Evolutionary conservation across 371 early-diverging fungal species (phyloP).

Genomic region (Saksenaea oblongispora): DNA sequence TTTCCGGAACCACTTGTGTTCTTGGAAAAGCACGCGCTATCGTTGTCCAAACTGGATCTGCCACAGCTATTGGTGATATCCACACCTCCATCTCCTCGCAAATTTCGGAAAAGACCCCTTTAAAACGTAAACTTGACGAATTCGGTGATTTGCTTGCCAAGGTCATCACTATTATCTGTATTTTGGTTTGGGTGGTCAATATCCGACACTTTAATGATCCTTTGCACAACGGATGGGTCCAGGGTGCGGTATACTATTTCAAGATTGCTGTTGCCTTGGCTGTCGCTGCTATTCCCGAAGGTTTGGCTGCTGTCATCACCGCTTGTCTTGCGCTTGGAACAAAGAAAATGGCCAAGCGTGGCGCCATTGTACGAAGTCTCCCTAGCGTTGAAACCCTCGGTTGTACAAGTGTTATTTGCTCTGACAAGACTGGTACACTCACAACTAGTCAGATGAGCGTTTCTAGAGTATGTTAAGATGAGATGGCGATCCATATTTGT

Average conservation of each 20-base stretch:
- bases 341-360: constrained; percentile 94
- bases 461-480: constrained; percentile 51
- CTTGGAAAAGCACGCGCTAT: constrained; percentile 89
- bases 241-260: constrained; percentile 92
- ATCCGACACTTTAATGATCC: constrained; percentile 93
- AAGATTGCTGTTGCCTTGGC: constrained; percentile 98
- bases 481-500: neutral
- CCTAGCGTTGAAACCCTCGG: constrained; percentile 97
- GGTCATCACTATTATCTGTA: constrained; percentile 92
- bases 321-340: constrained; percentile 97
- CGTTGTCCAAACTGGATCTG: constrained; percentile 84
- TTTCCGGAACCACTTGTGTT: constrained; percentile 96
- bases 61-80: constrained; percentile 94
- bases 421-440: constrained; percentile 98
- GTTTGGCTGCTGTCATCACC: constrained; percentile 96
- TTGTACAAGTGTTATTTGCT: constrained; percentile 96
- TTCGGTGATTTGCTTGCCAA: constrained; percentile 96
- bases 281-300: constrained; percentile 99
- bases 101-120: constrained; percentile 90
- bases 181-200: constrained; percentile 97
- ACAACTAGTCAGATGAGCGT: constrained; percentile 99
- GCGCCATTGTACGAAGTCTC: constrained; percentile 94
- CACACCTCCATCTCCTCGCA: constrained; percentile 84
- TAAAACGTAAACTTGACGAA: constrained; percentile 93
- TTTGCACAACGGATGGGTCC: constrained; percentile 87